Conservation (phyloP, 208 protist genomes). For the Crithidia fasciculata region DNA sequence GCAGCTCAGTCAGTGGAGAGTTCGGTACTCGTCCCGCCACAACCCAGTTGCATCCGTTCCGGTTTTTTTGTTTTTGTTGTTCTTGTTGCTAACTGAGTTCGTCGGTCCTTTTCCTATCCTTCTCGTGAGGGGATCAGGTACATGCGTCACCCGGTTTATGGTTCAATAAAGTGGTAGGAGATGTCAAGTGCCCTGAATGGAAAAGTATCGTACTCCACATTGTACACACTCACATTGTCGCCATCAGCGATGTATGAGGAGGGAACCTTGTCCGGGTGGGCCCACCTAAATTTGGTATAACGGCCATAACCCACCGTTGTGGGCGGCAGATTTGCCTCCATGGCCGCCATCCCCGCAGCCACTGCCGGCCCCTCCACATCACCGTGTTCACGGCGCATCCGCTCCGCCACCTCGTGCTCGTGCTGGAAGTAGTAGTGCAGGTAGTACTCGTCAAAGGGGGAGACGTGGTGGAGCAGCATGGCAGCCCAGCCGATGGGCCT, state of each 20-base stretch:
- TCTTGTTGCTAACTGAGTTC: too few relatives aligned
- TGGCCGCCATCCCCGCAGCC: neutral
- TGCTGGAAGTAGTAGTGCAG: constrained; percentile 27
- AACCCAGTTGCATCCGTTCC: too few relatives aligned
- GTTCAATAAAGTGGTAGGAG: too few relatives aligned
- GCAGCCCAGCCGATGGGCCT: constrained; percentile 3
- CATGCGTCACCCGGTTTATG: too few relatives aligned
- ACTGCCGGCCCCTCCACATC: neutral
- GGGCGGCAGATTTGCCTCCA: neutral
- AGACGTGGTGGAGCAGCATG: constrained; percentile 14
- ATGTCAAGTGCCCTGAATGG: too few relatives aligned
- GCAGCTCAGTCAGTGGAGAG: too few relatives aligned
- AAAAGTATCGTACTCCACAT: neutral
- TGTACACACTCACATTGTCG: constrained; percentile 10
- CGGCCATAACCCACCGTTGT: neutral
- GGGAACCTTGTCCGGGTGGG: neutral
- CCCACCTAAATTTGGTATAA: neutral
- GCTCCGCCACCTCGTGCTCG: constrained; percentile 4
- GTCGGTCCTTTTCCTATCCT: too few relatives aligned
- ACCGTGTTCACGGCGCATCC: too few relatives aligned
- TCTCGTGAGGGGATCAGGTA: too few relatives aligned
- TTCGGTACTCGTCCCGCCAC: too few relatives aligned
- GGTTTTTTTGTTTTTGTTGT: too few relatives aligned
- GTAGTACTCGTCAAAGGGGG: constrained; percentile 8
- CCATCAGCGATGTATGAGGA: neutral